Base-by-base conservation (phyloP, 352 stramenopile species). In the Phytophthora litchii region DNA sequence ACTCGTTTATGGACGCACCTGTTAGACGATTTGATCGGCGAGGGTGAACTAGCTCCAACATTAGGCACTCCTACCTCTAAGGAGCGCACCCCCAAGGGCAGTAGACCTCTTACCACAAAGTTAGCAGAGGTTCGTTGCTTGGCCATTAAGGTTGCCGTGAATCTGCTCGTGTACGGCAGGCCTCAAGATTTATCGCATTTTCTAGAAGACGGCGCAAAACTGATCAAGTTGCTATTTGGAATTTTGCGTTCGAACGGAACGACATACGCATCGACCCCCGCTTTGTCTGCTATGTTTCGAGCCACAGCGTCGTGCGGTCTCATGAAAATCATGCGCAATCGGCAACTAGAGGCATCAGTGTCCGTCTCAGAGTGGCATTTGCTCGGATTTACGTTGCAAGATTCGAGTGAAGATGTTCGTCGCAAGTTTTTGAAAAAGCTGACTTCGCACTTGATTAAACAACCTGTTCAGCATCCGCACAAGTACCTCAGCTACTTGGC, bases 401-500 rank as follows among this genome's bases (percentile, higher is more conserved):
- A 95, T 45, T 80, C 83, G 1, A 80, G 68, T 32, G 79, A 91
- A 64, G 77, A 88, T 19, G 85, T 95, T 17, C 85, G 85, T 17
- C 66, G 60, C 38, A 63, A 70, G 2, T 91, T 95, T 56, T 51
- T 93, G 40, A 86, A 92, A 42, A 92, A 87, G 17, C 52, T 95
- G n/a, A 86, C 75, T 8, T 63, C 76, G 5, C 81, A 88, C 37
- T 57, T 94, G 55, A 75, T 92, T 54, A 90, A 89, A 50, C 64
- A 83, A 27, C 55, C 71, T 7, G 65, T 81, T 11, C 71, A 77
- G 11, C 64, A 89, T 54, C 80, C 72, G 9, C 87, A 95, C 66
- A 94, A 92, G 58, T 96, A 94, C 44, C 31, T 94, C 31, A 88
- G 78, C 34, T 92, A 88, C 53, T 49, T 96, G 50, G 77, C 76